Conservation (phyloP, 352 stramenopile genomes). For the Pythium guiyangense region DNA sequence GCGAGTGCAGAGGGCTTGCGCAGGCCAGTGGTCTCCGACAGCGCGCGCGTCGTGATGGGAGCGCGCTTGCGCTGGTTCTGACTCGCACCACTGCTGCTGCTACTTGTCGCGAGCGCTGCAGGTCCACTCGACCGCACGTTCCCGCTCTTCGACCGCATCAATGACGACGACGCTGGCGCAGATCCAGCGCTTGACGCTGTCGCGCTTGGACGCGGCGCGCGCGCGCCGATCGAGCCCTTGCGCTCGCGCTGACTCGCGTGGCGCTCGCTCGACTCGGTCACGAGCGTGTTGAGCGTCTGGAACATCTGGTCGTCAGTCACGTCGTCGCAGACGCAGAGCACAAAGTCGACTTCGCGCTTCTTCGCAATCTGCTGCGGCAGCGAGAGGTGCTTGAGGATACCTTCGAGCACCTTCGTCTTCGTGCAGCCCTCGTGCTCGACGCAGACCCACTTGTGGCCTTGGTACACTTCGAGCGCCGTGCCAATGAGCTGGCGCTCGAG, state of each 20-base stretch:
- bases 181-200: slow-evolving; percentile 3
- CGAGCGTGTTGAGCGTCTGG: slow-evolving; percentile 75
- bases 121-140: no score
- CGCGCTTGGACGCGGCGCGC: slow-evolving; percentile 12
- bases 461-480: slow-evolving; percentile 82
- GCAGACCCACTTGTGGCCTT: slow-evolving; percentile 78
- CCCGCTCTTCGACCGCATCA: no score
- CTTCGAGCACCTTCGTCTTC: slow-evolving; percentile 72
- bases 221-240: slow-evolving; percentile 22
- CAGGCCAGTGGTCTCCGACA: slow-evolving; percentile 2
- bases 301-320: slow-evolving; percentile 90
- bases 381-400: slow-evolving; percentile 68
- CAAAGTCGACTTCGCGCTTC: slow-evolving; percentile 83
- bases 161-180: slow-evolving; percentile 1
- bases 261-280: slow-evolving; percentile 68
- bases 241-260: slow-evolving; percentile 44
- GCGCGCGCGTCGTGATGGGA: neutral
- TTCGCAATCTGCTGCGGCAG: slow-evolving; percentile 57
- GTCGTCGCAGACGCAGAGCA: slow-evolving; percentile 87
- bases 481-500: slow-evolving; percentile 83
- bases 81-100: neutral
- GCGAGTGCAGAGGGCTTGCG: slow-evolving; percentile 13
- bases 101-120: no score
- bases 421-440: slow-evolving; percentile 79
- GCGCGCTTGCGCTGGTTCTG: no score